Percentiles rank a stretch among this genome's conserved stretches.
phyloP scores from a whole-genome alignment of 1,284 basidiomycete species.

The Naganishia albida region DNA sequence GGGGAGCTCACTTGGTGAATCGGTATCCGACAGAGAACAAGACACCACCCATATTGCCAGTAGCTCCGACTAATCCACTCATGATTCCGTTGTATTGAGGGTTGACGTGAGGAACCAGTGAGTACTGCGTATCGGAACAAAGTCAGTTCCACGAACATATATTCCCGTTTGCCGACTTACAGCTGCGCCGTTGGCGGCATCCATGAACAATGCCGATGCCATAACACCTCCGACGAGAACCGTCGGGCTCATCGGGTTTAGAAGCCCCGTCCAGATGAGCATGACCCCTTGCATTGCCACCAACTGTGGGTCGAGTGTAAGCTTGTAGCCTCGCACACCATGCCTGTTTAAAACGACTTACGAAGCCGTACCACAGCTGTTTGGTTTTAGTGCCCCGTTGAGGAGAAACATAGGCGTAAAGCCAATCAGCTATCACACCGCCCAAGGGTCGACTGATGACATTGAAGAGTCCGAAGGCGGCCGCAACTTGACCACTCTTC shows the following conservation, averaged over 20 bases:
- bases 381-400: conserved; percentile 27
- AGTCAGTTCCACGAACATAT: not conserved
- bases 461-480: conserved; percentile 49
- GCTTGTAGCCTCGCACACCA: not conserved
- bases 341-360: conserved; percentile 1
- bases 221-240: conserved; percentile 24
- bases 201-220: conserved; percentile 30
- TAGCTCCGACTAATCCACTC: conserved; percentile 24
- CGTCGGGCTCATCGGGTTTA: conserved; percentile 22
- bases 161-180: not conserved
- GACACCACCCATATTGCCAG: conserved; percentile 29
- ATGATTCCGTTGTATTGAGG: conserved; percentile 31
- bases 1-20: conserved; percentile 19
- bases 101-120: conserved; percentile 30
- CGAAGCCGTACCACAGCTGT: conserved; percentile 30
- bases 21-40: conserved; percentile 28
- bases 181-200: conserved; percentile 28
- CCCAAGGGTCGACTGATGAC: conserved; percentile 60
- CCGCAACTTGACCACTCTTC: conserved; percentile 60
- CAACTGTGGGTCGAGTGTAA: conserved; percentile 1
- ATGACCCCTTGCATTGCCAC: conserved; percentile 28
- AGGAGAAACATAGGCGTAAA: conserved; percentile 50
- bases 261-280: conserved; percentile 26
- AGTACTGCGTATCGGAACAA: conserved; percentile 1
- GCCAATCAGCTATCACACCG: conserved; percentile 60